Percentiles rank a stretch among this genome's conserved stretches.
Evolutionary conservation across 257 asterid genomes (phyloP).

Genomic region (Gentiana macrophylla): DNA sequence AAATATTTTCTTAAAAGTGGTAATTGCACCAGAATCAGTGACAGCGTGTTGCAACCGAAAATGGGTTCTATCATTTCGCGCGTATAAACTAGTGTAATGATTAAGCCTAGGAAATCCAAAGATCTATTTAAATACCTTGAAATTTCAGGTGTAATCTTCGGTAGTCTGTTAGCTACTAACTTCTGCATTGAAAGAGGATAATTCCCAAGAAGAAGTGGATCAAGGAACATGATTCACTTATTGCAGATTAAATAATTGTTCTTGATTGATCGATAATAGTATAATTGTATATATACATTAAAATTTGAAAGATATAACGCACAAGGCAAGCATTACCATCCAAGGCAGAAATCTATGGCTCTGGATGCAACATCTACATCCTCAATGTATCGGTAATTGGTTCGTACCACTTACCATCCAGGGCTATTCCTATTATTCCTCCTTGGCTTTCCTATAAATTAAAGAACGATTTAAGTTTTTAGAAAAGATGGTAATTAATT

Average conservation of each 20-base stretch:
- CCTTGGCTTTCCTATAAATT: conserved; percentile 38
- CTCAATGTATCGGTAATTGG: conserved; percentile 44
- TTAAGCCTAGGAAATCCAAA: conserved; percentile 65
- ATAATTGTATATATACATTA: not conserved
- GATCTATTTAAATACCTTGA: conserved; percentile 43
- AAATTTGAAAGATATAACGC: not conserved
- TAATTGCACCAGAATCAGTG: conserved; percentile 62
- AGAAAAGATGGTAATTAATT: too few relatives aligned
- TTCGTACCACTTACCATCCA: conserved; percentile 66
- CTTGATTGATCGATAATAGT: not conserved
- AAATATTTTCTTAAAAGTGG: conserved; percentile 44
- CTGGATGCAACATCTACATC: conserved; percentile 54
- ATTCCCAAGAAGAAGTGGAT: conserved; percentile 76
- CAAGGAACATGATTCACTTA: conserved; percentile 63
- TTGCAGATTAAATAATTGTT: not conserved
- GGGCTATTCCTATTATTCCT: conserved; percentile 68
- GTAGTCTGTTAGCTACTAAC: conserved; percentile 57
- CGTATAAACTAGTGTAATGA: conserved; percentile 65
- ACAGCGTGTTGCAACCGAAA: conserved; percentile 46
- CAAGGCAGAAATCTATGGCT: conserved; percentile 68
- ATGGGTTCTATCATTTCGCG: conserved; percentile 45
- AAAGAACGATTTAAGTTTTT: not conserved
- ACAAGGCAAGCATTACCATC: conserved; percentile 43
- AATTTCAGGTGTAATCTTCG: conserved; percentile 27
- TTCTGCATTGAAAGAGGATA: conserved; percentile 85